phyloP scores from a whole-genome alignment of 225 moss, liverwort and hornwort species.

The Pseudisothecium myosuroides region DNA sequence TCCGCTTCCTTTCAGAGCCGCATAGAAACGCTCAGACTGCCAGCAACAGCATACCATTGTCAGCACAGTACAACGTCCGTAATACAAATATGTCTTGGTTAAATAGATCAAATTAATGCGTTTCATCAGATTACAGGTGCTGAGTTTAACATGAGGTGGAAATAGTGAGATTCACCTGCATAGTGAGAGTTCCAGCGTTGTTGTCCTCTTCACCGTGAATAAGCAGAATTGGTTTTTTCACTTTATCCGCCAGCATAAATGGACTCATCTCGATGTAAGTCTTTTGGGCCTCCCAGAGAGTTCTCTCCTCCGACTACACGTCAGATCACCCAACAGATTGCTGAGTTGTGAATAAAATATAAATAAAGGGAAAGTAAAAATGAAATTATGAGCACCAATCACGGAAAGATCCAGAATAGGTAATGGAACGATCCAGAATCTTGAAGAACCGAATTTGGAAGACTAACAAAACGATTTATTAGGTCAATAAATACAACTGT shows the following conservation, averaged over 20 bases:
- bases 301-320: conserved; percentile 88
- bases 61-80: not conserved
- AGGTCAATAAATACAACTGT: not conserved
- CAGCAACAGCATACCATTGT: not conserved
- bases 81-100: not conserved
- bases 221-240: conserved; percentile 81
- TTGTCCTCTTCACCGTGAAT: conserved; percentile 98
- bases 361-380: not conserved
- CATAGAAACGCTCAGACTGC: conserved; percentile 95
- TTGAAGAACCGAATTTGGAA: not conserved
- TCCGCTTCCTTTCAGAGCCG: conserved; percentile 91
- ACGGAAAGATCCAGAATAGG: not conserved
- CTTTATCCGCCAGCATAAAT: conserved; percentile 83
- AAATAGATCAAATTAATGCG: not conserved
- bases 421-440: not conserved
- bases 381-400: not conserved
- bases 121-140: not conserved
- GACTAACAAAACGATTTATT: not conserved
- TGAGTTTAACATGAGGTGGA: not conserved
- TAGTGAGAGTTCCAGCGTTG: conserved; percentile 91
- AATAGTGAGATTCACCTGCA: conserved; percentile 57
- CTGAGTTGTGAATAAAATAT: not conserved
- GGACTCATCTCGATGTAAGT: conserved; percentile 97
- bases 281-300: conserved; percentile 81
- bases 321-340: not conserved